Evolutionary conservation across 495 filamentous ascomycete species (phyloP).

Genomic region (Hypoxylon fuscum): DNA sequence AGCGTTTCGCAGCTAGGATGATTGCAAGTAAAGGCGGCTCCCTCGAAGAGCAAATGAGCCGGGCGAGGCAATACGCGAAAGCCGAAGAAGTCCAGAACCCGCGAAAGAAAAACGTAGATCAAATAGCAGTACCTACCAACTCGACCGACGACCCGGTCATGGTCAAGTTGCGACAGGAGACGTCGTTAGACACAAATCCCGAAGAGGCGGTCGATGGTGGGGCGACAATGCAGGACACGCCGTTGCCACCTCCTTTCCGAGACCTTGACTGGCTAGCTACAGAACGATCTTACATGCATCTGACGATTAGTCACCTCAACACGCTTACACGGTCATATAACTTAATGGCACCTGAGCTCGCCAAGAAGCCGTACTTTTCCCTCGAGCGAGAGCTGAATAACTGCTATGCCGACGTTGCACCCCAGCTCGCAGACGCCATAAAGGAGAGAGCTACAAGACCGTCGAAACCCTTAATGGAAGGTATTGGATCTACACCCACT

Average conservation of each 20-base stretch:
- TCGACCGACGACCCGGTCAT: slow-evolving; percentile 58
- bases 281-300: slow-evolving; percentile 79
- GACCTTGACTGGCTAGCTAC: slow-evolving; percentile 72
- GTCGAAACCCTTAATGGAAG: slow-evolving; percentile 48
- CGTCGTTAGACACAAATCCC: slow-evolving; percentile 16
- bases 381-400: slow-evolving; percentile 82
- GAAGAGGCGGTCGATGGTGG: slow-evolving; percentile 18
- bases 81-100: slow-evolving; percentile 71
- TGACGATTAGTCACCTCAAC: slow-evolving; percentile 84
- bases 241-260: slow-evolving; percentile 64
- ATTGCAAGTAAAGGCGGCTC: slow-evolving; percentile 84
- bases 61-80: slow-evolving; percentile 76
- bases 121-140: slow-evolving; percentile 59
- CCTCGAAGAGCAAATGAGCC: slow-evolving; percentile 76
- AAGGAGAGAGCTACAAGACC: slow-evolving; percentile 69
- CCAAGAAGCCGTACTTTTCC: slow-evolving; percentile 91
- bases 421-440: slow-evolving; percentile 75
- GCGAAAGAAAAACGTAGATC: slow-evolving; percentile 54
- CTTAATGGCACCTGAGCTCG: slow-evolving; percentile 88
- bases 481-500: slow-evolving; percentile 38
- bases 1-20: slow-evolving; percentile 78
- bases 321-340: slow-evolving; percentile 87
- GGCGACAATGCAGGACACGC: slow-evolving; percentile 28
- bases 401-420: slow-evolving; percentile 88
- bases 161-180: slow-evolving; percentile 53